These are phyloP conservation scores for Bremia lactucae DNA, from an alignment of 352 stramenopile genomes.

Conservation along the genomic window DNA sequence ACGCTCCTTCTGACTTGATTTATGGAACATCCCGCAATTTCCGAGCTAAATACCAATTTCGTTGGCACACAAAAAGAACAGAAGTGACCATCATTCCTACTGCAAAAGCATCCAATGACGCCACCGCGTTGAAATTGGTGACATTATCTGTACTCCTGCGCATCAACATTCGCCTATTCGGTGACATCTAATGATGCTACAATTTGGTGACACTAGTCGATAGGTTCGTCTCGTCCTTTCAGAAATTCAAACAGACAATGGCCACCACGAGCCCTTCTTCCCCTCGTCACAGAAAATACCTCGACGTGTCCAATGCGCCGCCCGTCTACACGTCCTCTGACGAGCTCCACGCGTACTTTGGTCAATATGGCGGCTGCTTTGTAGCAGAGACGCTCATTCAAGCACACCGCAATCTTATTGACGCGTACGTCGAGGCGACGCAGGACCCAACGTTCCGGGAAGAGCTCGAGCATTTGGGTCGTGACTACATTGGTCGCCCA, in stretches of 20 bases:
- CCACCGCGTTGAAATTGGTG: too few relatives aligned
- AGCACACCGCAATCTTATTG: constrained; percentile 91
- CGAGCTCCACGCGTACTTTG: constrained; percentile 81
- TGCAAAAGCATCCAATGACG: too few relatives aligned
- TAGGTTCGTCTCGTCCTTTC: constrained; percentile 3
- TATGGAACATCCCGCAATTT: too few relatives aligned
- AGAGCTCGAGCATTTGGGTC: constrained; percentile 93
- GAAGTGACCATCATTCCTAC: too few relatives aligned
- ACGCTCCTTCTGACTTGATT: too few relatives aligned
- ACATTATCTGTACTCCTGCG: not conserved
- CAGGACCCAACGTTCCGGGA: constrained; percentile 90
- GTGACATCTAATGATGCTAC: constrained; percentile 11
- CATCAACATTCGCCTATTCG: constrained; percentile 14
- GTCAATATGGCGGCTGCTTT: constrained; percentile 93
- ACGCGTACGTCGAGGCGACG: constrained; percentile 90
- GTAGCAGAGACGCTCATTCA: constrained; percentile 96
- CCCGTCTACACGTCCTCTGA: constrained; percentile 50
- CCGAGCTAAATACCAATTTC: too few relatives aligned
- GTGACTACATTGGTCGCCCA: constrained; percentile 87
- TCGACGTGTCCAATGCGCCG: constrained; percentile 67
- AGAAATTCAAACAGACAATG: constrained; percentile 12
- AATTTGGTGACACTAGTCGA: constrained; percentile 10
- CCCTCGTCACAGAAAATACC: constrained; percentile 24
- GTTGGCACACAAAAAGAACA: too few relatives aligned
- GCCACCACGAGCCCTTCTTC: not conserved